Conservation (phyloP, 495 filamentous ascomycete genomes). For the Lophiostoma macrostomum region DNA sequence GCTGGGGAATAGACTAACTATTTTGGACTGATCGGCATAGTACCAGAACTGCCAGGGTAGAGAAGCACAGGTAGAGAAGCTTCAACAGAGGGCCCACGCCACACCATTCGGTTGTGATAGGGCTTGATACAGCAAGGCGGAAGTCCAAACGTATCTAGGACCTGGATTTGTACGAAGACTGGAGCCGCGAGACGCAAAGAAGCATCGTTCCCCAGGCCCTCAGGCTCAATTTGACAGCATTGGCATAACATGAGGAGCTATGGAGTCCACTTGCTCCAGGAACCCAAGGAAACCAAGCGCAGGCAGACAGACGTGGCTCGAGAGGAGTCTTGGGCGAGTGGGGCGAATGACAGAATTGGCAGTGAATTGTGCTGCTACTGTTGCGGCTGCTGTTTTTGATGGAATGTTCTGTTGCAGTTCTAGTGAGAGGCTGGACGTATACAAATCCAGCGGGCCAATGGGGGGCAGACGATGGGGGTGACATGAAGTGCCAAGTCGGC, state of each 20-base stretch:
- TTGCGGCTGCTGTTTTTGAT: constrained; percentile 16
- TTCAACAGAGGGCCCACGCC: constrained; percentile 20
- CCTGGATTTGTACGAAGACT: not conserved
- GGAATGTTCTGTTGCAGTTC: constrained; percentile 27
- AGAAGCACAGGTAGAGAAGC: constrained; percentile 17
- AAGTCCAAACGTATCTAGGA: constrained; percentile 16
- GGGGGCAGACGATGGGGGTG: not conserved
- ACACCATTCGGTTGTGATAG: constrained; percentile 16
- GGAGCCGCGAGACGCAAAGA: not conserved
- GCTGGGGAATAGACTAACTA: constrained; percentile 16
- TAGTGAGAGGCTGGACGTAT: constrained; percentile 4
- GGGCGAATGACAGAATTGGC: constrained; percentile 6
- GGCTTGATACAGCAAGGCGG: constrained; percentile 22
- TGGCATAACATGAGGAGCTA: no score
- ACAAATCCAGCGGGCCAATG: constrained; percentile 23
- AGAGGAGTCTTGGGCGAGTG: constrained; percentile 5
- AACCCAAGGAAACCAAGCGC: no score
- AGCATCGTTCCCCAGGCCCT: constrained; percentile 14
- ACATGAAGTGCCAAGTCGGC: constrained; percentile 24
- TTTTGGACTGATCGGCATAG: constrained; percentile 15
- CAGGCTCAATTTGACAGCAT: constrained; percentile 8
- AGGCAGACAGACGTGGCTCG: constrained; percentile 15
- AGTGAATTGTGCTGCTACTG: not conserved
- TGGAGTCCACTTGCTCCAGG: no score
- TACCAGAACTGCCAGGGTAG: constrained; percentile 14